Conservation (phyloP, 192 early-diverging fungal species). For the Backusella mclennaniae region DNA sequence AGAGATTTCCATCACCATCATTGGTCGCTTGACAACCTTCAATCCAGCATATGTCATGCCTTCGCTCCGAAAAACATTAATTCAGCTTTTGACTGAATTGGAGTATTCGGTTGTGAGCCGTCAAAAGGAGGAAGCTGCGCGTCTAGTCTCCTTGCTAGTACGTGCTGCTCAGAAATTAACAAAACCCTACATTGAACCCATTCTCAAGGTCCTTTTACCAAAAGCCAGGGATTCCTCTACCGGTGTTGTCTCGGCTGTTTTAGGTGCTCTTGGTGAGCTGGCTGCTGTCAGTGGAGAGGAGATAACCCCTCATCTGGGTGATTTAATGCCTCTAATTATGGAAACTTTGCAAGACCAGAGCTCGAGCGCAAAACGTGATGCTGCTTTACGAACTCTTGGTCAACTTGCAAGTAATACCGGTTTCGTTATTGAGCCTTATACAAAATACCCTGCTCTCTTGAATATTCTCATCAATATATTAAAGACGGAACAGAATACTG, state of each 20-base stretch:
- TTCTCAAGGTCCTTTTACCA: constrained; percentile 81
- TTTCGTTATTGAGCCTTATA: constrained; percentile 87
- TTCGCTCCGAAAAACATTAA: constrained; percentile 78
- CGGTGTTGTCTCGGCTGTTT: constrained; percentile 74
- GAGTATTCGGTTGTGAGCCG: constrained; percentile 82
- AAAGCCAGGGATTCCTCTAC: constrained; percentile 77
- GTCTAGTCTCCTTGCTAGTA: constrained; percentile 75
- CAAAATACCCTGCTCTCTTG: constrained; percentile 84
- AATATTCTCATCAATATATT: constrained; percentile 75
- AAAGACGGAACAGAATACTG: constrained; percentile 72
- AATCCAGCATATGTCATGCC: constrained; percentile 96
- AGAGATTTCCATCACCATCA: constrained; percentile 77
- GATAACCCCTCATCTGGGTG: constrained; percentile 75
- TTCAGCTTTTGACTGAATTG: constrained; percentile 87
- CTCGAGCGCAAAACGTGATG: constrained; percentile 78
- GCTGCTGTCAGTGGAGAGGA: constrained; percentile 83
- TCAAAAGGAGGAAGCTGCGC: constrained; percentile 85
- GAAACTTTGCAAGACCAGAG: constrained; percentile 88
- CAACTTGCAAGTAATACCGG: constrained; percentile 85
- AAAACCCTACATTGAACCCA: constrained; percentile 87
- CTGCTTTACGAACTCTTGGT: constrained; percentile 83
- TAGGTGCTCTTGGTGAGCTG: constrained; percentile 82
- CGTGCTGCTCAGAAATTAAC: constrained; percentile 76
- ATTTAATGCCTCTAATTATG: constrained; percentile 83
- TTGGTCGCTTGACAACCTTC: constrained; percentile 80